Evolutionary conservation across 805 yeast species (phyloP), one percentile per base, ranked within the genome.

Genomic region (Hanseniaspora lindneri): DNA sequence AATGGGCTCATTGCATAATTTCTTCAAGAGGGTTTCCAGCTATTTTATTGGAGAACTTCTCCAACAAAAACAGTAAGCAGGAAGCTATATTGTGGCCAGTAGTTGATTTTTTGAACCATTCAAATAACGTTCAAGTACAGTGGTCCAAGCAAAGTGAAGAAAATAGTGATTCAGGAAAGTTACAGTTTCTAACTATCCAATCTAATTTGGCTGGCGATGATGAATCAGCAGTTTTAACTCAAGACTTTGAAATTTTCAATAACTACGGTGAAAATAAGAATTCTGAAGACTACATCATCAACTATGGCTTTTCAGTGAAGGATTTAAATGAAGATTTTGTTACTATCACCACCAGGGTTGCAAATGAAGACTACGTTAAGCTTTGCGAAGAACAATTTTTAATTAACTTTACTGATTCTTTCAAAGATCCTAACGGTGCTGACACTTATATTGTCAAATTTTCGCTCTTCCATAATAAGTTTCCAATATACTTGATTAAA

Each of bases 21-120:
- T 72, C 78, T 10, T 79, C 95, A 1, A 71, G 96, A 53, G 82
- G 92, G 0, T 88, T 88, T 59, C 96, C 96, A 1, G 72, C 75
- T 43, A 62, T 83, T 34, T 57, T 86, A n/a, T 54, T 77, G n/a
- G 67, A 67, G 17, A 54, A 58, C 6, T 11, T 5, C 5, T 54
- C 60, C 1, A 56, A 54, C 0, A 60, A 64, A 20, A 64, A 61
- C n/a, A 72, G 71, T 52, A 47, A 66, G n/a, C 63, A 64, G 34
- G 74, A 72, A 52, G 85, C 83, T 6, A 79, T 88, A 70, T 65
- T 88, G 21, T 62, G 81, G 20, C 96, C 96, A 1, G 58, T 88
- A 10, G 72, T 85, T 13, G 96, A 88, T 59, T 63, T 85, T 16
- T 64, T 87, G 46, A 88, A 88, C 58, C 96, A 88, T 62, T 65